Evolutionary conservation across 176 grass and related monocot genomes (phyloP).

Genomic region (Rhipidocladum racemiflorum): DNA sequence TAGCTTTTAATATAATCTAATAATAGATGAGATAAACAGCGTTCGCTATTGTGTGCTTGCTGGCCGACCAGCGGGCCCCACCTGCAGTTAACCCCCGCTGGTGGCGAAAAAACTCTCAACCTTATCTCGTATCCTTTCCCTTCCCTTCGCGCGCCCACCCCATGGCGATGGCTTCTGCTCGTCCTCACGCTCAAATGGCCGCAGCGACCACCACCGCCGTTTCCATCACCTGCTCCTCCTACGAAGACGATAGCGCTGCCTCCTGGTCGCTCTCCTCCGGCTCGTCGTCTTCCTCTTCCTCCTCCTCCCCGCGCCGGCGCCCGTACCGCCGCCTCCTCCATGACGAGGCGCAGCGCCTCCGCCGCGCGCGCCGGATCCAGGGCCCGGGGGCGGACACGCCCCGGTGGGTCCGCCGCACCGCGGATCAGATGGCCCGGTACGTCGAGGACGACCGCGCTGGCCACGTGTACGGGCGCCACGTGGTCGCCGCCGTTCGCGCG

Average conservation of each 20-base stretch:
- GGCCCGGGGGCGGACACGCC: slow-evolving; percentile 68
- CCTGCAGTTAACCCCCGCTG: not conserved
- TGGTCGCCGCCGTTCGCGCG: slow-evolving; percentile 66
- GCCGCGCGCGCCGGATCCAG: slow-evolving; percentile 64
- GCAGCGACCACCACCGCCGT: not conserved
- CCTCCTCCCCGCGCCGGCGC: slow-evolving; percentile 20
- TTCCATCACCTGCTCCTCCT: slow-evolving; percentile 3
- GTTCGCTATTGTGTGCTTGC: too few species aligned
- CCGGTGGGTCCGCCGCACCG: slow-evolving; percentile 74
- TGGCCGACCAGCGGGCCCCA: not conserved
- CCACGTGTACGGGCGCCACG: slow-evolving; percentile 71
- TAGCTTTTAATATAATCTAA: too few species aligned
- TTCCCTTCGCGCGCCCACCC: slow-evolving; percentile 40
- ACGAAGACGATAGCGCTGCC: not conserved
- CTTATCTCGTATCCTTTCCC: slow-evolving; percentile 19
- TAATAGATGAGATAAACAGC: too few species aligned
- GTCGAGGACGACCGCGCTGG: slow-evolving; percentile 83
- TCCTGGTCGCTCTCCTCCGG: slow-evolving; percentile 62
- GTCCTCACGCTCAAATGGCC: slow-evolving; percentile 29
- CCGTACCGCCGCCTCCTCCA: slow-evolving; percentile 64
- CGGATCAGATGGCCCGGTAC: slow-evolving; percentile 75
- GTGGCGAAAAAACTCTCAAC: not conserved
- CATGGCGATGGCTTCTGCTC: slow-evolving; percentile 21
- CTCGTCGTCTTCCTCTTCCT: not conserved
- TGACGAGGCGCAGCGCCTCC: slow-evolving; percentile 72